Evolutionary conservation across 2,329 filamentous ascomycete species (phyloP).

Genomic region (Setomelanomma holmii): DNA sequence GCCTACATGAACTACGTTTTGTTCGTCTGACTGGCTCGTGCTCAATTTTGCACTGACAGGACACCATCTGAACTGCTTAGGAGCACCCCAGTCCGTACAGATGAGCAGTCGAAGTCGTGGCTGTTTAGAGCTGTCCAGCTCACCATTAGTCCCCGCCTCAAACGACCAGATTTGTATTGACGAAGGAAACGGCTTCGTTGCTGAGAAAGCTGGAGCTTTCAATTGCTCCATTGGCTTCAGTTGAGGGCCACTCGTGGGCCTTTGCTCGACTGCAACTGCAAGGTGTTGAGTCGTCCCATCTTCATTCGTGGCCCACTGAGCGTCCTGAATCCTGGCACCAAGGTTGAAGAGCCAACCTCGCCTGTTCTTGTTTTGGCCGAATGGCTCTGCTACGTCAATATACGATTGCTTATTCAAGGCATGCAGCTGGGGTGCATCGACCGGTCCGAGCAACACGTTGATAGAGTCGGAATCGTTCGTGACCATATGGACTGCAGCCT

Average conservation of each 20-base stretch:
- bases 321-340: slow-evolving; percentile 60
- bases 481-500: slow-evolving; percentile 54
- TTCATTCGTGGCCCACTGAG: slow-evolving; percentile 54
- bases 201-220: slow-evolving; percentile 58
- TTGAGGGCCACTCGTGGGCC: slow-evolving; percentile 15
- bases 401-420: slow-evolving; percentile 51
- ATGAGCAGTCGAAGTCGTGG: slow-evolving; percentile 60
- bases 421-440: slow-evolving; percentile 53
- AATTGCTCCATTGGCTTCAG: slow-evolving; percentile 40
- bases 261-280: slow-evolving; percentile 54
- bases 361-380: slow-evolving; percentile 35
- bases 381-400: slow-evolving; percentile 54
- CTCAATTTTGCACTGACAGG: slow-evolving; percentile 48
- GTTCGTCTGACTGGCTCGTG: slow-evolving; percentile 29
- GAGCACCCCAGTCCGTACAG: slow-evolving; percentile 65
- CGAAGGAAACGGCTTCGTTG: slow-evolving; percentile 56
- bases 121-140: slow-evolving; percentile 51
- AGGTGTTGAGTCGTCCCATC: slow-evolving; percentile 62
- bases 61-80: slow-evolving; percentile 65
- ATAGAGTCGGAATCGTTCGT: slow-evolving; percentile 38
- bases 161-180: slow-evolving; percentile 68
- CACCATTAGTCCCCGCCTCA: slow-evolving; percentile 46
- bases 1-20: slow-evolving; percentile 51
- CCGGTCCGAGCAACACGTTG: slow-evolving; percentile 60
- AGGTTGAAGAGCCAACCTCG: slow-evolving; percentile 64